Base-by-base conservation (phyloP, 768 basidiomycete genomes). In the Artomyces pyxidatus region DNA sequence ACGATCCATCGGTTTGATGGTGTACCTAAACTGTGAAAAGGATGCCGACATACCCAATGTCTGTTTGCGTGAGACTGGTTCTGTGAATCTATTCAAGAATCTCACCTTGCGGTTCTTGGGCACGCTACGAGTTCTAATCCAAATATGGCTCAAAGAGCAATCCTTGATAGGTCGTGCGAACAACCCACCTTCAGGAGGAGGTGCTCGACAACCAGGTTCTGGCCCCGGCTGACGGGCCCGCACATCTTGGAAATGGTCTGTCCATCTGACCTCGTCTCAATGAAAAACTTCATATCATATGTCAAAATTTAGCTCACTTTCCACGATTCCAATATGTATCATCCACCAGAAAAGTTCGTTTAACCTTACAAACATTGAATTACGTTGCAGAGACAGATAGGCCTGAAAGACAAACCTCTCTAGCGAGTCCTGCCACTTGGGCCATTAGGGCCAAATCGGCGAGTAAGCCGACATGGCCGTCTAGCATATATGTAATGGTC, bases 251-350 rank as follows among this genome's bases (percentile, higher is more conserved):
- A 87, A 87, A 58, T 84, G 73, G 56, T 85, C 82, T 27, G 65
- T 67, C 83, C 83, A 87, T 58, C 83, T 83, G 38, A 48, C 19
- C 30, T 47, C 29, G 28, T 6, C 26, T 16, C 21, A 9, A 12
- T 39, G 5, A 51, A 44, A 12, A 38, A 19, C n/a, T 25, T 29
- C 38, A 23, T 19, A 30, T 16, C 4, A 65, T 78, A 47, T 52
- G n/a, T n/a, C n/a, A n/a, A n/a, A n/a, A n/a, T n/a, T n/a, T n/a
- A n/a, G n/a, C n/a, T n/a, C n/a, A 83, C 81, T 75, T 80, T 68
- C 83, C 84, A 48, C 83, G 76, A 61, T 83, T 79, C 84, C 85
- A 87, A 53, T 80, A 75, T 1, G 75, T 76, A 61, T 87, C 84
- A 49, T 83, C 78, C 4, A 87, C 68, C 46, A 86, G 69, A 63